Evolutionary conservation across 129 eudicot genomes (phyloP).

Genomic region (Scalesia atractyloides): DNA sequence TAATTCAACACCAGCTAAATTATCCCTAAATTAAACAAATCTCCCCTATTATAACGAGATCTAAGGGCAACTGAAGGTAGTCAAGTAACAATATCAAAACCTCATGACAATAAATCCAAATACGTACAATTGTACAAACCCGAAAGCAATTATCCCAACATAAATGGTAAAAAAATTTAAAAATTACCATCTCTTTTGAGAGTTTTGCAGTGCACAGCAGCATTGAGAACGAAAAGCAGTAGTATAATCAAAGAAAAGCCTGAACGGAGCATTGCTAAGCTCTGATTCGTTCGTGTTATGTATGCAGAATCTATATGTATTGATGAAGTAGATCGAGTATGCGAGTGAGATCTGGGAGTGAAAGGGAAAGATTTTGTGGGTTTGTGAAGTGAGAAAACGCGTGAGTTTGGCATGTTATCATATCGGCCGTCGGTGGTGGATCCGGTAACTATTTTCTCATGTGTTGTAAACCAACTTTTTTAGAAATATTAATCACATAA

Average conservation of each 20-base stretch:
- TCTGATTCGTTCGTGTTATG: background rate
- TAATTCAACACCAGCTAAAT: too few species aligned
- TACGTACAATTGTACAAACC: too few species aligned
- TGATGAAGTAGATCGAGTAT: conserved; percentile 7
- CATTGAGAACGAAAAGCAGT: conserved; percentile 41
- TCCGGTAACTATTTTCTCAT: too few species aligned
- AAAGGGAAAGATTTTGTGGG: background rate
- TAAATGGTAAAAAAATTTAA: too few species aligned
- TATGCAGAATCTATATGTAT: too few species aligned
- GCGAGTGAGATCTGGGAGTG: conserved; percentile 12
- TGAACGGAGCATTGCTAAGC: conserved; percentile 30
- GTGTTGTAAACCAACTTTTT: too few species aligned
- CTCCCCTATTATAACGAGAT: conserved; percentile 16
- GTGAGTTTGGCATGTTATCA: conserved; percentile 5
- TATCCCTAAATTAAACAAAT: background rate
- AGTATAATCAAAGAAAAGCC: conserved; percentile 24
- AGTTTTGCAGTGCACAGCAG: conserved; percentile 65
- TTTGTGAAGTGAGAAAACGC: conserved; percentile 18
- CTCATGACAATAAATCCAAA: too few species aligned
- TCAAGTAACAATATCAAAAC: conserved; percentile 8
- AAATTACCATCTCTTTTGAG: conserved; percentile 84
- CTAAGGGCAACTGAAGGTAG: conserved; percentile 18
- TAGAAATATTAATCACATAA: too few species aligned
- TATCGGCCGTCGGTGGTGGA: too few species aligned
- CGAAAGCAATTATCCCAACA: too few species aligned